Base-by-base conservation (phyloP, 768 basidiomycete species). In the Dioszegia aurantiaca region DNA sequence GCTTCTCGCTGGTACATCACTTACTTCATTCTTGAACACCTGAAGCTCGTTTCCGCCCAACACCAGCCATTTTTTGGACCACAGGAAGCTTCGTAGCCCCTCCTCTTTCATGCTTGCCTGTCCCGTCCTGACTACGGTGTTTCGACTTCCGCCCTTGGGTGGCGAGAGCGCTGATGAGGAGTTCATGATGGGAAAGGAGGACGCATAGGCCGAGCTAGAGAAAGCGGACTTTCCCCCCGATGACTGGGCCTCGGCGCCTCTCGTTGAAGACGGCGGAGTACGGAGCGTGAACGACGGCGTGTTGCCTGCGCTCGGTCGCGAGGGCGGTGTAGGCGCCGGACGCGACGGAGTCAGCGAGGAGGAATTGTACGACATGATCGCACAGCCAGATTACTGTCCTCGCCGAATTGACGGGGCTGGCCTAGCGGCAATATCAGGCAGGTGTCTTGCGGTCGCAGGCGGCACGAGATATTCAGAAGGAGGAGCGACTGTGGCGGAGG, bases 51-150 rank as follows among this genome's bases (percentile, higher is more conserved):
- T 82, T 47, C 91, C 90, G 69, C 84, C 87, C 61, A 99, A 80
- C 4, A 94, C 82, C 56, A 97, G 79, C 87, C 88, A 97, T 75
- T 90, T 88, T 70, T 87, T 84, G 75, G 87, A 84, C 86, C 93
- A 97, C 48, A 95, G 82, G 82, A 89, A 92, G 62, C 87, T 88
- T 2, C 88, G 85, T 62, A 97, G 85, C 0, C 90, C 89, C 48
- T 95, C 93, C 76, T 99, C 94, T 81, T 98, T 98, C 69, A 94
- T 81, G 74, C 83, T 87, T 43, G 89, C 90, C 79, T 79, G n/a
- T 88, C 94, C 61, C 30, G 65, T 60, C 53, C 72, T 16, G 39
- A 72, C 56, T 4, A 40, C 52, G 19, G 58, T 73, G 8, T 56
- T 48, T 4, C 52, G 45, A 37, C 30, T 44, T 12, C 27, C 46